These are phyloP conservation scores for Fagus sylvatica DNA, from an alignment of 306 rosid species.

Conservation along the genomic window DNA sequence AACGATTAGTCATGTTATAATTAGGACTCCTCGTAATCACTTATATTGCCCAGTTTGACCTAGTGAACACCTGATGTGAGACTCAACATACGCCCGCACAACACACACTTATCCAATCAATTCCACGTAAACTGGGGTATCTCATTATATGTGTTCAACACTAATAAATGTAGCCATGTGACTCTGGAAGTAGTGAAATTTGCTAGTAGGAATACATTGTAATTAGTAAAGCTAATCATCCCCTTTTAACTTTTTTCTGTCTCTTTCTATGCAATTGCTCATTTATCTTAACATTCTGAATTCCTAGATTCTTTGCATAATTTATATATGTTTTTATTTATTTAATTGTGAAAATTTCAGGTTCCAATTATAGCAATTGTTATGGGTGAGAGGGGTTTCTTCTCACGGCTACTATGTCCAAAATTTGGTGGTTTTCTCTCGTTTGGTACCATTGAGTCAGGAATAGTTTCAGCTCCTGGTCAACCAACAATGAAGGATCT, in stretches of 20 bases:
- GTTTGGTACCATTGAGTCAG: constrained; percentile 75
- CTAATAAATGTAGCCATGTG: background rate
- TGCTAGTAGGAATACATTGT: background rate
- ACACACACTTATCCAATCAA: no score
- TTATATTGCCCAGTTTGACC: no score
- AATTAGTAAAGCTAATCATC: background rate
- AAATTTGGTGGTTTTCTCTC: constrained; percentile 92
- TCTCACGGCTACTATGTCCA: constrained; percentile 79
- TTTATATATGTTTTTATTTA: constrained; percentile 12
- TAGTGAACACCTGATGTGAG: no score
- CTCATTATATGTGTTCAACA: background rate
- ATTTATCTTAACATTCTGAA: background rate
- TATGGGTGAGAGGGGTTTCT: constrained; percentile 88
- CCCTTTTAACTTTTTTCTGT: background rate
- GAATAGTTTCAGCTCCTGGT: constrained; percentile 92
- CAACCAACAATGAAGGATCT: constrained; percentile 88
- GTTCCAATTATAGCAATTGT: constrained; percentile 88
- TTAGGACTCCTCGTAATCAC: no score
- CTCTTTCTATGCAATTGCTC: background rate
- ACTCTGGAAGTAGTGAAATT: background rate
- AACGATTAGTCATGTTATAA: no score
- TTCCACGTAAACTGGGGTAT: no score
- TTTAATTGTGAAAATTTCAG: constrained; percentile 49
- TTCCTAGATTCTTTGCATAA: constrained; percentile 8
- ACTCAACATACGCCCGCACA: no score